Conservation (phyloP, 2,329 filamentous ascomycete species). For the Blastomyces parvus region DNA sequence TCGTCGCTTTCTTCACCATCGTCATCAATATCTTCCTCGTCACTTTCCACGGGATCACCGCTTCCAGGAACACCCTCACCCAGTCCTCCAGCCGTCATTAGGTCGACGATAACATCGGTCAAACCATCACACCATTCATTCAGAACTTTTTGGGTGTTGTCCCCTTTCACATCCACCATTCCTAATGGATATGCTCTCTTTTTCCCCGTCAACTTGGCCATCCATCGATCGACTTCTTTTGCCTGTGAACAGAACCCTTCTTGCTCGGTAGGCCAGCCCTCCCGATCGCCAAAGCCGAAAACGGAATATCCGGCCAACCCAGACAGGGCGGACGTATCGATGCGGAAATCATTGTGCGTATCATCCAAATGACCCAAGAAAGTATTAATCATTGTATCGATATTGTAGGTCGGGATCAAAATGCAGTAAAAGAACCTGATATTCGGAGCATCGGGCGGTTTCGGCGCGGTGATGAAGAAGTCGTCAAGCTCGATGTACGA, state of each 20-base stretch:
- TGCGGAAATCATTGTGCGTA: slow-evolving; percentile 92
- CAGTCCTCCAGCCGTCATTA: slow-evolving; percentile 42
- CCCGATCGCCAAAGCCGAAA: slow-evolving; percentile 84
- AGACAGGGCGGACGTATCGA: slow-evolving; percentile 77
- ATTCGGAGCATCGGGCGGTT: slow-evolving; percentile 39
- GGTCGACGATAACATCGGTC: slow-evolving; percentile 56
- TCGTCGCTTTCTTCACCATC: slow-evolving; percentile 42
- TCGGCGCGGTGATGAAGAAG: slow-evolving; percentile 72
- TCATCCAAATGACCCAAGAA: slow-evolving; percentile 82
- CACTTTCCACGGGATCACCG: slow-evolving; percentile 75
- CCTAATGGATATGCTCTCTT: slow-evolving; percentile 85
- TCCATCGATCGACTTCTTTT: slow-evolving; percentile 83
- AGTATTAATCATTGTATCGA: slow-evolving; percentile 80
- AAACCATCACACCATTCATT: slow-evolving; percentile 71
- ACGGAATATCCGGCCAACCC: slow-evolving; percentile 76
- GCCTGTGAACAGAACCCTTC: slow-evolving; percentile 92
- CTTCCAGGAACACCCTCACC: slow-evolving; percentile 66
- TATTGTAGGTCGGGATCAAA: slow-evolving; percentile 84
- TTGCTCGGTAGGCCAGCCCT: slow-evolving; percentile 83
- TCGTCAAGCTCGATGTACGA: slow-evolving; percentile 87
- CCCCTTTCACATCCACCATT: slow-evolving; percentile 73
- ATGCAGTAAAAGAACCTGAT: slow-evolving; percentile 71
- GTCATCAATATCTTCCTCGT: slow-evolving; percentile 58
- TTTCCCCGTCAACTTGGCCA: slow-evolving; percentile 82
- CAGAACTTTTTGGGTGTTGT: slow-evolving; percentile 52